These are phyloP conservation scores for Tinospora cordifolia DNA, from an alignment of 164 flowering plant species.

Conservation along the genomic window DNA sequence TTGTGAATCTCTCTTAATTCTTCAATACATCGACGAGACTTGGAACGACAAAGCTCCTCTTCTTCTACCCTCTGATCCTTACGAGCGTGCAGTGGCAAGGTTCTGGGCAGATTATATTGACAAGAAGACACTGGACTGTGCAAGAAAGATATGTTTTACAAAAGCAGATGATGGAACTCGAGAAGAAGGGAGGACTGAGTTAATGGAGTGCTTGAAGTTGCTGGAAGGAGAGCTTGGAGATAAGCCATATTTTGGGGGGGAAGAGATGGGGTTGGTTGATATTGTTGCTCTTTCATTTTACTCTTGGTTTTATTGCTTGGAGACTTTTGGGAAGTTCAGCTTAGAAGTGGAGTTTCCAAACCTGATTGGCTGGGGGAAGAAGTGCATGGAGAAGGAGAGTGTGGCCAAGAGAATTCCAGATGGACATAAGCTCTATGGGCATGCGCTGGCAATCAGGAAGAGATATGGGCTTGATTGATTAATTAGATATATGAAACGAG, in stretches of 20 bases:
- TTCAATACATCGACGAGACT: slow-evolving; percentile 1
- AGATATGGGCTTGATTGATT: too few species aligned
- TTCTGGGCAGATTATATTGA: slow-evolving; percentile 2
- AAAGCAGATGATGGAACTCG: background rate
- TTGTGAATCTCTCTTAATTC: background rate
- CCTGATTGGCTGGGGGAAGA: background rate
- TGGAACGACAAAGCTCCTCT: background rate
- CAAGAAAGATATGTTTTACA: background rate
- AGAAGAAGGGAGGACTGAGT: background rate
- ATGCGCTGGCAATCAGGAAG: background rate
- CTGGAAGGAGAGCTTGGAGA: background rate
- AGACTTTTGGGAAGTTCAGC: background rate
- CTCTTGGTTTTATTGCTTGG: background rate
- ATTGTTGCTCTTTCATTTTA: background rate
- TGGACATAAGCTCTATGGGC: background rate
- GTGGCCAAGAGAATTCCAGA: background rate
- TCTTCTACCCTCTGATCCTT: background rate
- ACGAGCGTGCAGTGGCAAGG: background rate
- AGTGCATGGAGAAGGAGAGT: slow-evolving; percentile 3
- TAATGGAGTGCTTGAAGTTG: background rate
- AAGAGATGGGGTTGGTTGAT: background rate
- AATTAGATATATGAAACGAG: too few species aligned
- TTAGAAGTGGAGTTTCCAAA: slow-evolving; percentile 1
- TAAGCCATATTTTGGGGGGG: background rate
- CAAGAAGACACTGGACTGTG: background rate